Conservation (phyloP, 352 stramenopile species). For the Aphanomyces stellatus region DNA sequence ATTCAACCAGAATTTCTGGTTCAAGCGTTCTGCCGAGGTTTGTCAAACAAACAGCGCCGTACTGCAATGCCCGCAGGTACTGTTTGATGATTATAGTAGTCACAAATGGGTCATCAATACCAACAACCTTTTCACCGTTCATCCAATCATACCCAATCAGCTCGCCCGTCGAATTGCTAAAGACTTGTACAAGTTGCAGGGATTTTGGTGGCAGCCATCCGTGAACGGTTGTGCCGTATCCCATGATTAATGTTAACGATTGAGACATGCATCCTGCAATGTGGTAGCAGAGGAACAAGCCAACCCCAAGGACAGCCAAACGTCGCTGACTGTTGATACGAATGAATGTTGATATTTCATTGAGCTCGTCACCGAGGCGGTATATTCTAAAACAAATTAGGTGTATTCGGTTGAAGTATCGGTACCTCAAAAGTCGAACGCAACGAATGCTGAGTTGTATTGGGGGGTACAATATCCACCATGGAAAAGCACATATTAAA, state of each 20-base stretch:
- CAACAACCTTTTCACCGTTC: background rate
- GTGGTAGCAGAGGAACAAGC: constrained; percentile 10
- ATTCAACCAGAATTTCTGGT: background rate
- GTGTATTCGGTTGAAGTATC: too few relatives aligned
- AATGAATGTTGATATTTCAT: constrained; percentile 1
- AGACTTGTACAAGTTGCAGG: background rate
- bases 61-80: background rate
- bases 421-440: background rate
- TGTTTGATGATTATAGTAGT: background rate
- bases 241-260: background rate
- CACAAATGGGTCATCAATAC: background rate
- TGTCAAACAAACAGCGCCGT: constrained; percentile 6
- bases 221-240: background rate
- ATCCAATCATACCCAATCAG: background rate
- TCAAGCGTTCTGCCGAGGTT: constrained; percentile 3
- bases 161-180: background rate
- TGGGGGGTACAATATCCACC: constrained; percentile 9
- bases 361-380: background rate
- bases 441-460: background rate
- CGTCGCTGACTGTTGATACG: constrained; percentile 2
- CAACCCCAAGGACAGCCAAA: background rate
- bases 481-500: constrained; percentile 9
- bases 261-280: constrained; percentile 7
- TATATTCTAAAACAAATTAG: background rate
- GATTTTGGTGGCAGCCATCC: constrained; percentile 7